phyloP scores from a whole-genome alignment of 306 rosid genomes.

The Cyamopsis tetragonoloba region DNA sequence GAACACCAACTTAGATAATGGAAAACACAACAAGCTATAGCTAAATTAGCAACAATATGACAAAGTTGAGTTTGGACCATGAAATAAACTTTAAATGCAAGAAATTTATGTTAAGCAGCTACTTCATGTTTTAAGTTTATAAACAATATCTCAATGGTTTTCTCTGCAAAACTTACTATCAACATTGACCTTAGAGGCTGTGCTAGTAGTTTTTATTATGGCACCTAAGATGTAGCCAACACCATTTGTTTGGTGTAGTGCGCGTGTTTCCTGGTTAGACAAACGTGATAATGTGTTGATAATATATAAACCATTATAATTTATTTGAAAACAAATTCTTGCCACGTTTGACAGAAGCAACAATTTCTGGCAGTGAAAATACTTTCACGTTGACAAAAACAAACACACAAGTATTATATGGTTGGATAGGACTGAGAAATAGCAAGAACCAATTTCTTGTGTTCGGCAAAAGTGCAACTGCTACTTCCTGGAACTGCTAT shows the following conservation, averaged over 20 bases:
- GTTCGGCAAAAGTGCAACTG: background rate
- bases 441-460: background rate
- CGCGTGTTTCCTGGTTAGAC: too few species aligned
- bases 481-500: background rate
- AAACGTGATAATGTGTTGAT: too few species aligned
- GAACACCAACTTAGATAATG: background rate
- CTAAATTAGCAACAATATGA: too few species aligned
- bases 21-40: background rate
- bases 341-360: too few species aligned
- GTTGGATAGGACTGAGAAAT: background rate
- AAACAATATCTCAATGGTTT: background rate
- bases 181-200: background rate
- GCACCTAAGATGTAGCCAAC: background rate
- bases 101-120: background rate
- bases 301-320: too few species aligned
- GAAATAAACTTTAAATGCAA: background rate
- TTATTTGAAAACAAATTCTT: too few species aligned
- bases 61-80: background rate
- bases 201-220: background rate
- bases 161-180: background rate
- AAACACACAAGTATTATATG: too few species aligned
- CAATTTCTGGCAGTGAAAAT: too few species aligned
- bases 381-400: too few species aligned
- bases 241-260: background rate
- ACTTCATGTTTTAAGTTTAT: background rate